Evolutionary conservation across 148 eudicot genomes (phyloP).

Genomic region (Nepenthes gracilis): DNA sequence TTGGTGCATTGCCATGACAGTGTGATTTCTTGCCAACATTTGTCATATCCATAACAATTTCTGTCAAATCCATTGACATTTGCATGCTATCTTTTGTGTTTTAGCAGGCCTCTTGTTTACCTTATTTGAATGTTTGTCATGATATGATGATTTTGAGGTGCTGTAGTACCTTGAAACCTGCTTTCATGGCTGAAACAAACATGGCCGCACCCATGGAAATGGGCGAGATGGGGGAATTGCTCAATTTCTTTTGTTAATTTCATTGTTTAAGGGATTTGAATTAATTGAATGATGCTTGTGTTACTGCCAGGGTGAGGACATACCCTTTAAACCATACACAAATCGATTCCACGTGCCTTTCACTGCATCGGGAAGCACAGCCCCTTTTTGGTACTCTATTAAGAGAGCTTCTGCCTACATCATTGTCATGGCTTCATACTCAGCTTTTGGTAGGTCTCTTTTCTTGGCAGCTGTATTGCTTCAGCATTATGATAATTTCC

Average conservation of each 20-base stretch:
- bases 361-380: conserved; percentile 53
- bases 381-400: conserved; percentile 85
- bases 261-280: background rate
- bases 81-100: too few species aligned
- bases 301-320: conserved; percentile 55
- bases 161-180: too few species aligned
- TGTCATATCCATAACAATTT: too few species aligned
- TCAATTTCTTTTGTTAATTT: background rate
- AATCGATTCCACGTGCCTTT: conserved; percentile 48
- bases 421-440: conserved; percentile 79
- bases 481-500: background rate
- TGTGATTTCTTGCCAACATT: too few species aligned
- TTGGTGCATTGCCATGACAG: too few species aligned
- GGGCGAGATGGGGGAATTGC: background rate
- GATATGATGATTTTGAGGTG: too few species aligned
- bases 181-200: too few species aligned
- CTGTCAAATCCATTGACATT: too few species aligned
- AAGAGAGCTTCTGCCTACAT: conserved; percentile 82
- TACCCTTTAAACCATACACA: conserved; percentile 78
- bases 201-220: background rate
- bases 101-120: too few species aligned
- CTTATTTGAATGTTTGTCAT: too few species aligned
- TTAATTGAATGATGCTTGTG: background rate
- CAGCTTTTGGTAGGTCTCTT: conserved; percentile 56
- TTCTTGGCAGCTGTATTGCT: background rate